phyloP scores from a whole-genome alignment of 345 rosid species.

The Conringia planisiliqua region DNA sequence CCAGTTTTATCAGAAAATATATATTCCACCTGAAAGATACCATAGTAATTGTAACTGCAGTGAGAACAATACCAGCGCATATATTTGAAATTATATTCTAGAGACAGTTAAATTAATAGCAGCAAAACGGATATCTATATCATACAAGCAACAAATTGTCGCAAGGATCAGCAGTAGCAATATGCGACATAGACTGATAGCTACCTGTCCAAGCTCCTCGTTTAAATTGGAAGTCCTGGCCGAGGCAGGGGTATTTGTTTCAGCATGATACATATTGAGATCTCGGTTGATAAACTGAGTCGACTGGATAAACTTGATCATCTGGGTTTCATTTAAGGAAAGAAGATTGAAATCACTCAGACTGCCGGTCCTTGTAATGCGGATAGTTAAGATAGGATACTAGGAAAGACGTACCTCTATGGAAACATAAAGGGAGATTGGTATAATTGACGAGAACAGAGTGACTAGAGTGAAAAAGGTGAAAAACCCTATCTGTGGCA shows the following conservation, averaged over 20 bases:
- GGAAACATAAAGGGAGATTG: conserved; percentile 95
- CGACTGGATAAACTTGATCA: conserved; percentile 95
- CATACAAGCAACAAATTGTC: neutral
- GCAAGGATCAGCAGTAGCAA: conserved; percentile 4
- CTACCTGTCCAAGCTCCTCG: conserved; percentile 99
- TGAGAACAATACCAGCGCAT: conserved; percentile 3
- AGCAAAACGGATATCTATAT: conserved; percentile 4
- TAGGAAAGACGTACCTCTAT: conserved; percentile 66
- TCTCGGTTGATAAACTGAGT: conserved; percentile 97
- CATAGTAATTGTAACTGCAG: neutral
- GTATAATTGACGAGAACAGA: conserved; percentile 90
- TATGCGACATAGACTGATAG: neutral
- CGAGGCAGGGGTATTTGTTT: conserved; percentile 86
- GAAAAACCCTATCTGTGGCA: conserved; percentile 66
- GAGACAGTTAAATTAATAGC: neutral
- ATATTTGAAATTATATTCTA: neutral
- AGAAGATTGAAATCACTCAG: conserved; percentile 20
- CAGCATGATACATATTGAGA: conserved; percentile 83
- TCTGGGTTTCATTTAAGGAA: conserved; percentile 46
- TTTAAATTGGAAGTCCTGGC: conserved; percentile 98
- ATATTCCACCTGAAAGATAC: conserved; percentile 77
- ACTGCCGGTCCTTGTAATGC: neutral
- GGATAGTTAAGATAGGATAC: conserved; percentile 3
- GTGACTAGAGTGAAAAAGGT: conserved; percentile 89
- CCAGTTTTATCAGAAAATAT: conserved; percentile 99